Evolutionary conservation across 2,329 filamentous ascomycete genomes (phyloP).

Genomic region (Westerdykella ornata): DNA sequence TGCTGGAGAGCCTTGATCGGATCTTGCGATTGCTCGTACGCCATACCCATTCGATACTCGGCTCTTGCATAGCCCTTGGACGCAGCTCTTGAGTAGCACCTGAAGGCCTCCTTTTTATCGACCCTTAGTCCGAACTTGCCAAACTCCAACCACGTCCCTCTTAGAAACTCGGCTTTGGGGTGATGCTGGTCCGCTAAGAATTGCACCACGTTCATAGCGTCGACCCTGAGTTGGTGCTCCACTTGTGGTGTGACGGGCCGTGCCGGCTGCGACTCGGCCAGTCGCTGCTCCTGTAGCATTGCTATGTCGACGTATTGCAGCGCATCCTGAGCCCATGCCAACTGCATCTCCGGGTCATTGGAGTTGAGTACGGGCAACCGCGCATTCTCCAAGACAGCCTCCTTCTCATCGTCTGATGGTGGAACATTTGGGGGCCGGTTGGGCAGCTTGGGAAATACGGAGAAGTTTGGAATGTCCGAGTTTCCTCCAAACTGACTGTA

Average conservation of each 20-base stretch:
- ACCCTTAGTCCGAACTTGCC: constrained; percentile 86
- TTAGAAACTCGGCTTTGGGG: constrained; percentile 89
- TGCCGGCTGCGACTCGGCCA: constrained; percentile 51
- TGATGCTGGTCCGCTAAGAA: constrained; percentile 89
- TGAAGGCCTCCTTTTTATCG: constrained; percentile 92
- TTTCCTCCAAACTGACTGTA: constrained; percentile 36
- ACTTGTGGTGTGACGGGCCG: constrained; percentile 74
- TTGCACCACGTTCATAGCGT: constrained; percentile 84
- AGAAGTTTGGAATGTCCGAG: constrained; percentile 67
- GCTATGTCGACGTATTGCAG: constrained; percentile 82
- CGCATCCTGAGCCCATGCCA: constrained; percentile 92
- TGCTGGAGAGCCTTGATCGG: constrained; percentile 84
- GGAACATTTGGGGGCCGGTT: constrained; percentile 80
- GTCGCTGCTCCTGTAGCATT: constrained; percentile 66
- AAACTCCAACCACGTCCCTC: constrained; percentile 96
- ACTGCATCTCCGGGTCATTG: constrained; percentile 91
- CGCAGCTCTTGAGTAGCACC: constrained; percentile 77
- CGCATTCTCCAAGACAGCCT: constrained; percentile 79
- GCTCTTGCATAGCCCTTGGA: constrained; percentile 80
- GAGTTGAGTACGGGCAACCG: constrained; percentile 79
- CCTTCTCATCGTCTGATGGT: constrained; percentile 88
- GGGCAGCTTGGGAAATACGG: constrained; percentile 80
- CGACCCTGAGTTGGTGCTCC: constrained; percentile 79
- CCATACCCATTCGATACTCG: constrained; percentile 97
- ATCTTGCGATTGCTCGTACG: constrained; percentile 93